Conservation (phyloP, 768 basidiomycete species). For the Naganishia kalamii region DNA sequence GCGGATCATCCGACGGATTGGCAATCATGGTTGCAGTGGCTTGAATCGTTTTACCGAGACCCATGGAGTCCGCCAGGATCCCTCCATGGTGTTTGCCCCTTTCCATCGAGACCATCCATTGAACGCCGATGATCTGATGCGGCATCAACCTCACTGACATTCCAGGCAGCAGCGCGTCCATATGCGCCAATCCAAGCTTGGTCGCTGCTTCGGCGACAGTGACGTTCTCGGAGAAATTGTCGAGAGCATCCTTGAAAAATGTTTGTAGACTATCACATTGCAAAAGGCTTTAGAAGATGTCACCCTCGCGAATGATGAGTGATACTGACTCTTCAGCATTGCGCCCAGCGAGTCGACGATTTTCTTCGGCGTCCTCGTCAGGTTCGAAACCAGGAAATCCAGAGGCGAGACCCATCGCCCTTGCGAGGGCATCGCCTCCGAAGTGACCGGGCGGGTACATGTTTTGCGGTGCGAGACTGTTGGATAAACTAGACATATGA, state of each 20-base stretch:
- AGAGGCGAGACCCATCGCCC: neutral
- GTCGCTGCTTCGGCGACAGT: slow-evolving; percentile 57
- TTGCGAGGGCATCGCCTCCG: neutral
- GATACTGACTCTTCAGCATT: slow-evolving; percentile 15
- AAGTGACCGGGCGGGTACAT: neutral
- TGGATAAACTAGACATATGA: slow-evolving; percentile 3
- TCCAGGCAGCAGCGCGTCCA: slow-evolving; percentile 55
- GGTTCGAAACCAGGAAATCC: neutral
- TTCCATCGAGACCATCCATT: slow-evolving; percentile 63
- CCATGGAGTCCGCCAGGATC: slow-evolving; percentile 62
- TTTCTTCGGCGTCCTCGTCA: slow-evolving; percentile 4
- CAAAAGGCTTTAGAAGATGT: neutral
- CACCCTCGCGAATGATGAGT: neutral
- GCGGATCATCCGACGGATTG: slow-evolving; percentile 54
- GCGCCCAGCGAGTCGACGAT: neutral
- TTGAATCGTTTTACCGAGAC: slow-evolving; percentile 92
- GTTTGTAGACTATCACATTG: slow-evolving; percentile 24
- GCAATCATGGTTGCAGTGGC: slow-evolving; percentile 69
- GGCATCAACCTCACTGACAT: slow-evolving; percentile 62
- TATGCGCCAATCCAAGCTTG: slow-evolving; percentile 53
- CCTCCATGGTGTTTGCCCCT: slow-evolving; percentile 35
- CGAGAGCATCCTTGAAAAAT: slow-evolving; percentile 36
- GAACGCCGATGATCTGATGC: slow-evolving; percentile 63
- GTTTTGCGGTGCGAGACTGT: neutral
- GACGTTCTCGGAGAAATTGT: slow-evolving; percentile 49